A percentile compares a stretch with the other conserved stretches of the same genome.
These are phyloP conservation scores for Colletotrichum euphorbiae DNA, from an alignment of 2,329 filamentous ascomycete species.

Conservation along the genomic window DNA sequence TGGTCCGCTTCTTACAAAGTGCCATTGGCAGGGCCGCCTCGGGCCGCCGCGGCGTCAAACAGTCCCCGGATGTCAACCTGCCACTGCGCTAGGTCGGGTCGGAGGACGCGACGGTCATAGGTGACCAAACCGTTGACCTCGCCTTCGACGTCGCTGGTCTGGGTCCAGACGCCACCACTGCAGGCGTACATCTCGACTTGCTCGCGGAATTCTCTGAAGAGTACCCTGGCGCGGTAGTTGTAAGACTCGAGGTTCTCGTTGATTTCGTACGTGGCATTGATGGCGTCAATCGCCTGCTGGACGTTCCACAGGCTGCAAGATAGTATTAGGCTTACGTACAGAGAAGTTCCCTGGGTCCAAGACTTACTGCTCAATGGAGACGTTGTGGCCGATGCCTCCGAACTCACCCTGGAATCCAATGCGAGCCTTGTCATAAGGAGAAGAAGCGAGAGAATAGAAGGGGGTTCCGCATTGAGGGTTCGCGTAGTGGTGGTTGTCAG, in stretches of 20 bases:
- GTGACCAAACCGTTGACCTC: constrained; percentile 79
- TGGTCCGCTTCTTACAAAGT: constrained; percentile 30
- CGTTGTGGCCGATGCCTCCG: constrained; percentile 75
- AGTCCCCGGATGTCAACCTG: constrained; percentile 68
- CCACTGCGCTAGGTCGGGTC: constrained; percentile 70
- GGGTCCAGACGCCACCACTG: constrained; percentile 77
- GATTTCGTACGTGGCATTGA: constrained; percentile 77
- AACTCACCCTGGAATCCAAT: constrained; percentile 80
- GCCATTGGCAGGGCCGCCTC: constrained; percentile 32
- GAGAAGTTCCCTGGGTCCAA: rapidly evolving
- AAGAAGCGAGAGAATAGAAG: constrained; percentile 69
- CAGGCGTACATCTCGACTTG: constrained; percentile 71
- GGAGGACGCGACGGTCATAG: constrained; percentile 72
- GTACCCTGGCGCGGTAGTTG: constrained; percentile 72
- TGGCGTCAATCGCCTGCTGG: constrained; percentile 65
- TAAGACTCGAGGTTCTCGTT: constrained; percentile 67
- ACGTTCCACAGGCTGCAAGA: constrained; percentile 71
- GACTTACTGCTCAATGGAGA: constrained; percentile 69
- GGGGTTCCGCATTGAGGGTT: constrained; percentile 78
- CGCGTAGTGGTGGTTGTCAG: constrained; percentile 79
- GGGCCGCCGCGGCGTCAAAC: constrained; percentile 64
- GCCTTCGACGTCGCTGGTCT: constrained; percentile 80
- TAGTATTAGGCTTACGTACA: neutral
- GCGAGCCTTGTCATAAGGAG: constrained; percentile 67
- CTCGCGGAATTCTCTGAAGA: constrained; percentile 71